These are phyloP conservation scores for Paracoccidioides lutzii DNA, from an alignment of 2,329 filamentous ascomycete genomes.

Conservation along the genomic window DNA sequence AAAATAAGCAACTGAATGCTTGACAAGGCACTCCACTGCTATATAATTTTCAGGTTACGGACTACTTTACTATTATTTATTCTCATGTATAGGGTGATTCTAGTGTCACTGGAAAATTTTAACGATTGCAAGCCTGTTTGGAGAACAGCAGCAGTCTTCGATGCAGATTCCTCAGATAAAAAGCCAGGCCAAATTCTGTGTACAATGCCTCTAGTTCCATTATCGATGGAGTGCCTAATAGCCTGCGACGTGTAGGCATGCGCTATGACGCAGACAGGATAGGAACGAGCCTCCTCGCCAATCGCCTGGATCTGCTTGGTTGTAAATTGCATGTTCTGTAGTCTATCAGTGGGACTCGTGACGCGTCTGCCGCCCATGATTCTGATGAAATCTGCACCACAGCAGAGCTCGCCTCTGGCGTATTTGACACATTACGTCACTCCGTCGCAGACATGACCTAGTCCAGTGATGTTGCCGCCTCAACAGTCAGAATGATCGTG, in stretches of 20 bases:
- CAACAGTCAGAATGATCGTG: slow-evolving; percentile 36
- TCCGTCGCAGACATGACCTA: slow-evolving; percentile 41
- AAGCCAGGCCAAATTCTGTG: slow-evolving; percentile 32
- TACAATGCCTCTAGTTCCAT: slow-evolving; percentile 45
- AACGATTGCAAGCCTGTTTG: slow-evolving; percentile 35
- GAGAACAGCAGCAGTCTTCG: slow-evolving; percentile 42
- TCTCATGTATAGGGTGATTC: slow-evolving; percentile 27
- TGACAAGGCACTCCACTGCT: too few relatives aligned
- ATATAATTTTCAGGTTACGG: too few relatives aligned
- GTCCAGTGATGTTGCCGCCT: slow-evolving; percentile 28
- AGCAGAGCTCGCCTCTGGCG: slow-evolving; percentile 42
- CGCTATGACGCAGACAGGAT: slow-evolving; percentile 43
- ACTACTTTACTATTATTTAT: too few relatives aligned
- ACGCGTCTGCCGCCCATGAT: slow-evolving; percentile 50
- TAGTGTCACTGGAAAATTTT: slow-evolving; percentile 38
- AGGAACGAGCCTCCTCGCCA: slow-evolving; percentile 36
- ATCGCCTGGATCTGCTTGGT: slow-evolving; percentile 45
- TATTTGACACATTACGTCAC: slow-evolving; percentile 42
- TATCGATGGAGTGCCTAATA: slow-evolving; percentile 43
- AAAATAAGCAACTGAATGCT: too few relatives aligned
- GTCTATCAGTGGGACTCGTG: slow-evolving; percentile 41
- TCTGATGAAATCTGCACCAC: slow-evolving; percentile 49
- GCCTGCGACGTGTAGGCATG: slow-evolving; percentile 45
- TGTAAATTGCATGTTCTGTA: slow-evolving; percentile 45
- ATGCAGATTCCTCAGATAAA: slow-evolving; percentile 17